Conservation (phyloP, 2,329 filamentous ascomycete species). For the Epichloe gansuensis region DNA sequence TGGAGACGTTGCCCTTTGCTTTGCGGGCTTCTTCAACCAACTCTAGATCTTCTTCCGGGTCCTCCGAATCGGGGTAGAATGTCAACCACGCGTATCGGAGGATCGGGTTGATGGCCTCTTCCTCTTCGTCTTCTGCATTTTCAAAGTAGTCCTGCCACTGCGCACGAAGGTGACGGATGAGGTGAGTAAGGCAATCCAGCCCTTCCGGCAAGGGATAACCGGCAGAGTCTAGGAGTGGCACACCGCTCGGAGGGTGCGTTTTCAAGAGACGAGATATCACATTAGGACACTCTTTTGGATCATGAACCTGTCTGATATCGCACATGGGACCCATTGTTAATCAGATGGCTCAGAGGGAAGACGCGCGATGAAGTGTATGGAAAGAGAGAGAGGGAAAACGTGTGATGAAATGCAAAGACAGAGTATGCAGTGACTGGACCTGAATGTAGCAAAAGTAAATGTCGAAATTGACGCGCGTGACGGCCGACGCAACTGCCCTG, state of each 20-base stretch:
- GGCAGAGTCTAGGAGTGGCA: not conserved
- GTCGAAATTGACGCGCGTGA: too few relatives aligned
- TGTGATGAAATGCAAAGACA: too few relatives aligned
- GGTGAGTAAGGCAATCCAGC: not conserved
- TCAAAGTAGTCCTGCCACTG: not conserved
- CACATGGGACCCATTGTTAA: not conserved
- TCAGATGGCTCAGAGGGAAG: not conserved
- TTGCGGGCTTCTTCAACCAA: not conserved
- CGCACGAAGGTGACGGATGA: not conserved
- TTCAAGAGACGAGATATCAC: not conserved
- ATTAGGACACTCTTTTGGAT: not conserved
- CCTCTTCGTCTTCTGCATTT: not conserved
- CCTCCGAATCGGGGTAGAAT: not conserved
- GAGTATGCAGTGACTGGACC: too few relatives aligned
- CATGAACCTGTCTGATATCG: not conserved
- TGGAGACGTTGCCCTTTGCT: not conserved
- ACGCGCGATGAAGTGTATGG: not conserved
- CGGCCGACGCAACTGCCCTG: too few relatives aligned
- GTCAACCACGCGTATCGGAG: not conserved
- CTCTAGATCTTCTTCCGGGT: not conserved
- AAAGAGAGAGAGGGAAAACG: not conserved
- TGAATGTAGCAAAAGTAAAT: too few relatives aligned
- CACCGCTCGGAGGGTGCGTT: not conserved
- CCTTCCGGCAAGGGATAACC: not conserved
- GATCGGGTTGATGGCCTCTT: not conserved